Evolutionary conservation across 179 eudicot species (phyloP), one percentile per base, ranked within the genome.

Genomic region (Amaranthus tricolor): DNA sequence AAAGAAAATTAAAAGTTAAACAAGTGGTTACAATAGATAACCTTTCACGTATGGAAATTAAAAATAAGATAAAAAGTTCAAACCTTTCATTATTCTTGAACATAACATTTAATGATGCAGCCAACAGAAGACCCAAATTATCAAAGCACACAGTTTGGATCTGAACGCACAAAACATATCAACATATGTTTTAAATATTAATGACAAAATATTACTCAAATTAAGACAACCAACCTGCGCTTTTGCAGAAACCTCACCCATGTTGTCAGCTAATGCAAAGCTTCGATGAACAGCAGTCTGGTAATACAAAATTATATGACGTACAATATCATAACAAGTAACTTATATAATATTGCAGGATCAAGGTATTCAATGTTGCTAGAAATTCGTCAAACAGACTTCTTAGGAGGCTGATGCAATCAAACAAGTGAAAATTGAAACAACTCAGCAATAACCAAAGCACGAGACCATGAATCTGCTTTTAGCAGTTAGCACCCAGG

Each of bases 101-200:
- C 44, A 93, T 61, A 70, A 89, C 77, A 79, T 95, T 90, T 74
- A 95, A 77, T 75, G 82, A 75, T 16, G 96, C 97, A 77, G 97
- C 96, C 66, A 95, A 91, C 81, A 93, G 86, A 69, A 95, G 96
- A 71, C 99, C 99, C 82, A 95, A 77, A 78, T 87, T 95, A 73
- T 95, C 99, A 57, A 95, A 95, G 89, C 97, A 95, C 62, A 95
- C 97, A n/a, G 99, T 87, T 87, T 95, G 99, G 76, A 95, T 95
- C 99, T 95, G 86, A 81, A 84, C 44, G 60, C 68, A 71, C 62
- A 55, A 55, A 48, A 79, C 70, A 54, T 9, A 73, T 72, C 66
- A 76, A 54, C 76, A 74, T 14, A 61, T 17, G 53, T 31, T 14
- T 31, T 3, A 70, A 47, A 16, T 6, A 52, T 49, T 19, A 51